Evolutionary conservation across 2,329 filamentous ascomycete species (phyloP), one percentile per base, ranked within the genome.

Genomic region (Rhynchosporium agropyri): DNA sequence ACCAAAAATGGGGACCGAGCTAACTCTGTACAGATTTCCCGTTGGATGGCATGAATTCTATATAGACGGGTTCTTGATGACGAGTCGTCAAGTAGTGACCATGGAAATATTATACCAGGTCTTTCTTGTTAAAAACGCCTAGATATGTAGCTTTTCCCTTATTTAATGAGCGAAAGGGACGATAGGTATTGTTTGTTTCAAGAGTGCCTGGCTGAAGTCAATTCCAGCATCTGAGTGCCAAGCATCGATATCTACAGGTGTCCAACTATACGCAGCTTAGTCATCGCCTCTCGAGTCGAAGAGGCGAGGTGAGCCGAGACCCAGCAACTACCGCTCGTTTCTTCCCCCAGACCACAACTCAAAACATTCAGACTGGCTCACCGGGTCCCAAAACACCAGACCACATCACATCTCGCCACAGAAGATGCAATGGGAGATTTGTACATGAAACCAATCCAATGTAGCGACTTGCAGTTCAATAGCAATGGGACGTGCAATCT

Each of bases 291-390:
- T 1, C 20, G 20, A 20, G 20, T 20, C 20, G 20, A 20, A 20
- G 20, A 20, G 20, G 20, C 20, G 20, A 20, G 20, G 20, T 20
- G 20, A 20, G 20, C 20, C 20, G 20, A 20, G 20, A 20, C 20
- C 9, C 42, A 36, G 4, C 33, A 20, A 26, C 13, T 26, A 20
- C 42, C 55, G 43, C 29, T 58, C 55, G 55, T 58, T 38, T 36
- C 40, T 10, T n/a, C 28, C 38, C 20, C 15, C 9, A 12, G 13
- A 36, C 49, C 20, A 4, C 36, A 29, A 38, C 33, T 33, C 29
- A n/a, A 58, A 58, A 57, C 54, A 57, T 46, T 6, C 13, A 45
- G 54, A 36, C 33, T 10, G 9, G 40, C 29, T 40, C 43, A 50
- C 43, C n/a, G n/a, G 12, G 15, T 28, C 45, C 53, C 4, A 31